These are phyloP conservation scores for Chlorella ohadii DNA, from an alignment of 139 green algal species.

Conservation along the genomic window DNA sequence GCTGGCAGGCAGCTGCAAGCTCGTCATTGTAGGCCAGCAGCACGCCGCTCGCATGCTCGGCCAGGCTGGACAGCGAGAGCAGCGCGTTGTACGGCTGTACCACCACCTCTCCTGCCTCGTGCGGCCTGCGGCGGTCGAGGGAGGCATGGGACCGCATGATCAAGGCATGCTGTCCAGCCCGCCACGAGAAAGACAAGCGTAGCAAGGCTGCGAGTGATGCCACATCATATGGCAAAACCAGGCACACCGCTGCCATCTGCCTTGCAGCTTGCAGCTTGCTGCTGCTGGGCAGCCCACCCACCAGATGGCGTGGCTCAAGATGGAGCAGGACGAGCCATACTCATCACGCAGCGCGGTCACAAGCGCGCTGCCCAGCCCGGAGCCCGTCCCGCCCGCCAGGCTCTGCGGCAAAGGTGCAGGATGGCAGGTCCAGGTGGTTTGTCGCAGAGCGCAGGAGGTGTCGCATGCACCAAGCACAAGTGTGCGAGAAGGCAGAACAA, in stretches of 20 bases:
- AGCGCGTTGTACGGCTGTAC: slow-evolving; percentile 89
- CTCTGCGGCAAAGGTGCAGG: slow-evolving; percentile 53
- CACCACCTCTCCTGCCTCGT: slow-evolving; percentile 72
- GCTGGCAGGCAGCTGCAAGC: slow-evolving; percentile 45
- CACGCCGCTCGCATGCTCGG: slow-evolving; percentile 68
- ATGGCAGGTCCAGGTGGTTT: not conserved
- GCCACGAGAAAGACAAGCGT: no score
- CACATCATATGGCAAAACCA: no score
- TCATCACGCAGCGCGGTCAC: slow-evolving; percentile 73
- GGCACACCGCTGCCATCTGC: no score
- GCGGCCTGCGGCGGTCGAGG: not conserved
- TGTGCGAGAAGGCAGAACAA: no score
- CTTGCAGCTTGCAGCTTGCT: no score
- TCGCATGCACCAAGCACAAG: no score
- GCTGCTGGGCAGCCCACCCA: slow-evolving; percentile 44
- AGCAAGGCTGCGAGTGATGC: no score
- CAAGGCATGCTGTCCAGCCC: no score
- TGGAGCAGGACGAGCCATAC: slow-evolving; percentile 56
- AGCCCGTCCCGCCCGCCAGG: slow-evolving; percentile 87
- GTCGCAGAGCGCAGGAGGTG: no score
- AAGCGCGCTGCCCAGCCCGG: slow-evolving; percentile 78
- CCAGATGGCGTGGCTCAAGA: slow-evolving; percentile 88
- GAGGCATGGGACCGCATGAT: no score
- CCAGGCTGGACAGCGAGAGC: slow-evolving; percentile 74
- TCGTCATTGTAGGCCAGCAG: slow-evolving; percentile 64